A percentile compares a stretch with the other conserved stretches of the same genome.
Conservation (phyloP, 306 rosid species). For the Dalbergia cochinchinensis region DNA sequence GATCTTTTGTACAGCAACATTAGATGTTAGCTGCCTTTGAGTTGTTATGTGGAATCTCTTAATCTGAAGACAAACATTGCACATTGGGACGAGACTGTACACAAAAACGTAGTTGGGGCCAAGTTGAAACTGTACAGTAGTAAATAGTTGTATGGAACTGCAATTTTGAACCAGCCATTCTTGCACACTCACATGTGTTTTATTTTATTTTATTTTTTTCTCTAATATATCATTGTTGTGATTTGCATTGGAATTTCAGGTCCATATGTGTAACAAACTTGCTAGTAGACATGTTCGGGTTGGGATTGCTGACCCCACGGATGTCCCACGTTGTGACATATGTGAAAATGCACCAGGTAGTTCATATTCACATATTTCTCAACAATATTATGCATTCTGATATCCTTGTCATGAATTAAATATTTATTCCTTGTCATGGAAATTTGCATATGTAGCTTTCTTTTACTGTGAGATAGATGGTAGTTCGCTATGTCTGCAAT, state of each 20-base stretch:
- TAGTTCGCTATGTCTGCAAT: conserved; percentile 81
- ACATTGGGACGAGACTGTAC: too few relatives aligned
- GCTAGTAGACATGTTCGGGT: conserved; percentile 81
- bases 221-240: conserved; percentile 26
- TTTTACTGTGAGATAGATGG: conserved; percentile 84
- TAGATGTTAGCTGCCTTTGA: too few relatives aligned
- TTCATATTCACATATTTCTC: conserved; percentile 1
- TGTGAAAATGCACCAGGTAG: conserved; percentile 83
- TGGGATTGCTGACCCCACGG: conserved; percentile 73
- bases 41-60: too few relatives aligned
- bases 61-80: too few relatives aligned
- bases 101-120: too few relatives aligned
- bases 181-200: neutral
- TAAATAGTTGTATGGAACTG: too few relatives aligned
- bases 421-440: conserved; percentile 6
- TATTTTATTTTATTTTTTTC: neutral
- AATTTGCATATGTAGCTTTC: conserved; percentile 65
- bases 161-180: too few relatives aligned
- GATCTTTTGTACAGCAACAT: too few relatives aligned
- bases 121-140: too few relatives aligned
- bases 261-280: conserved; percentile 79
- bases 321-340: conserved; percentile 74
- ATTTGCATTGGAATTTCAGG: conserved; percentile 55
- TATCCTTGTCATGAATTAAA: conserved; percentile 9
- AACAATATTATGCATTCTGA: conserved; percentile 20